A percentile compares a stretch with the other conserved stretches of the same genome.
phyloP scores from a whole-genome alignment of 106 monocot genomes.

The Dendrobium officinale region DNA sequence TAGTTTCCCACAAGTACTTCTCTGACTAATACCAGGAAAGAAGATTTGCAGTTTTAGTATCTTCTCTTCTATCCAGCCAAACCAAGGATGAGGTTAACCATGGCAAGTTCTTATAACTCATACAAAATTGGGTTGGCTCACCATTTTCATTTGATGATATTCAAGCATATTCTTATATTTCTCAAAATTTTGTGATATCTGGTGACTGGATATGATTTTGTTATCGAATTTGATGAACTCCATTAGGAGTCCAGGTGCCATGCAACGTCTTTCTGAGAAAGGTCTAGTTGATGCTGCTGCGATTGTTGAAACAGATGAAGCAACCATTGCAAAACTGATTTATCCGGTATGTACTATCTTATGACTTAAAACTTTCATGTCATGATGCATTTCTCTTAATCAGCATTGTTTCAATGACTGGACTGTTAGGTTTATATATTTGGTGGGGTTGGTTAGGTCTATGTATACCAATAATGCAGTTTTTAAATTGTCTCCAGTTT shows the following conservation, averaged over 20 bases:
- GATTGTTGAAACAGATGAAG: conserved; percentile 70
- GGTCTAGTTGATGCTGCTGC: conserved; percentile 64
- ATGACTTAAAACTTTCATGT: not conserved
- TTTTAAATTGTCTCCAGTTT: too few relatives aligned
- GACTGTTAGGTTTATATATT: not conserved
- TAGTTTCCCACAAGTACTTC: not conserved
- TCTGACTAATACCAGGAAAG: conserved; percentile 42
- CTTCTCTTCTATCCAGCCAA: conserved; percentile 89
- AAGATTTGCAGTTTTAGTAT: conserved; percentile 85
- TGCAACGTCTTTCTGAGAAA: conserved; percentile 65
- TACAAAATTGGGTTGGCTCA: not conserved
- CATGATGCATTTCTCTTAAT: not conserved
- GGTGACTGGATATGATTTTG: conserved; percentile 7
- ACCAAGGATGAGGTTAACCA: conserved; percentile 92
- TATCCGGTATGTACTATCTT: conserved; percentile 52
- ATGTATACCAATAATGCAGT: too few relatives aligned
- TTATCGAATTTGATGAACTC: conserved; percentile 14
- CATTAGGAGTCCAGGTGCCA: conserved; percentile 62
- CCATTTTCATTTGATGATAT: not conserved
- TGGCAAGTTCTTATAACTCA: conserved; percentile 48
- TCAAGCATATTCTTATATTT: not conserved
- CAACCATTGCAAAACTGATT: conserved; percentile 59
- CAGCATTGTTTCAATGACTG: not conserved
- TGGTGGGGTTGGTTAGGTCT: too few relatives aligned
- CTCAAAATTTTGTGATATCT: not conserved